Evolutionary conservation across 345 rosid genomes (phyloP).

Genomic region (Camelina laxa): DNA sequence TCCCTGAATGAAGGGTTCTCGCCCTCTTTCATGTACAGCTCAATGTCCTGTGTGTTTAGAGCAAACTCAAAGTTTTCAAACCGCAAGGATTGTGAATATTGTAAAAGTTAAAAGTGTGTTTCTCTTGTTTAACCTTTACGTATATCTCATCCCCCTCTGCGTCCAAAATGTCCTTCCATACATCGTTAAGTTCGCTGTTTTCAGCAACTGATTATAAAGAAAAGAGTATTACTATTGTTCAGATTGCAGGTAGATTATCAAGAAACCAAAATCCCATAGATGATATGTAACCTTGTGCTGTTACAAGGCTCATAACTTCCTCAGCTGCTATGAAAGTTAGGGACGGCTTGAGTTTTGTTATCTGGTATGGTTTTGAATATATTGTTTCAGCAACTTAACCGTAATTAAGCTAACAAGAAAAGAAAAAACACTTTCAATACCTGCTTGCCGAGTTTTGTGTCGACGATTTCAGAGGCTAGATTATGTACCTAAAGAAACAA

Average conservation of each 20-base stretch:
- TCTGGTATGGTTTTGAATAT: constrained; percentile 53
- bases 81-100: neutral
- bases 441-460: constrained; percentile 92
- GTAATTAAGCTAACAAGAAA: constrained; percentile 26
- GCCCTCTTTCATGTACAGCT: constrained; percentile 83
- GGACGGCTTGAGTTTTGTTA: constrained; percentile 78
- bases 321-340: constrained; percentile 91
- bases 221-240: constrained; percentile 25
- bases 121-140: constrained; percentile 61
- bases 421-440: constrained; percentile 46
- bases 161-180: constrained; percentile 93
- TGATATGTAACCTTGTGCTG: constrained; percentile 81
- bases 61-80: constrained; percentile 15
- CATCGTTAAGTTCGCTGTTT: constrained; percentile 84
- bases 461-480: constrained; percentile 90
- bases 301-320: constrained; percentile 98
- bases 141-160: constrained; percentile 98
- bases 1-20: constrained; percentile 85
- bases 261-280: constrained; percentile 5
- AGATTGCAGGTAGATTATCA: neutral
- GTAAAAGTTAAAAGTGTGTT: constrained; percentile 8
- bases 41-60: constrained; percentile 58
- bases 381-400: constrained; percentile 9
- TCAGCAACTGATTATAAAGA: constrained; percentile 66
- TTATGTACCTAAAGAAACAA: constrained; percentile 70